phyloP scores from a whole-genome alignment of 2,329 filamentous ascomycete genomes.

The Cylindrodendrum hubeiense region DNA sequence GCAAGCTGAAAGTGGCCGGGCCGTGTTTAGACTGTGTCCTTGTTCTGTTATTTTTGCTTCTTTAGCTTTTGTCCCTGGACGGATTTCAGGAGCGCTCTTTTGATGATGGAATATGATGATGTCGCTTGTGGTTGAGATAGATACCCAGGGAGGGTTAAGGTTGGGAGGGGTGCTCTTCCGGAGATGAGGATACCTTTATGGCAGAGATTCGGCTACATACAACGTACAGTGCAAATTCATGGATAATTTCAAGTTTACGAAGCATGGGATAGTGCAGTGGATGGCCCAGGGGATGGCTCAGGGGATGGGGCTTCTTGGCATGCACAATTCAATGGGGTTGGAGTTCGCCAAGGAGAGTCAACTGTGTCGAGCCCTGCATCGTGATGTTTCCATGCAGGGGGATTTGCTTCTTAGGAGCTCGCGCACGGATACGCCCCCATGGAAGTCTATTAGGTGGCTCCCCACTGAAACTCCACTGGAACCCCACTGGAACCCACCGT shows the following conservation, averaged over 20 bases:
- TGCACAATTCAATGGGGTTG: neutral
- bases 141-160: conserved; percentile 17
- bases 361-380: neutral
- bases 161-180: neutral
- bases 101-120: conserved; percentile 14
- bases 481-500: neutral
- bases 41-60: neutral
- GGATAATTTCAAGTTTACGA: conserved; percentile 2
- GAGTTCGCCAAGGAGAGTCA: neutral
- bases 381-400: neutral
- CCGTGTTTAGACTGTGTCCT: conserved; percentile 1
- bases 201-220: neutral
- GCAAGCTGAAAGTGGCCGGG: conserved; percentile 1
- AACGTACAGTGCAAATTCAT: neutral
- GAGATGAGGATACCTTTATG: neutral
- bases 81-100: conserved; percentile 10
- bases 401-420: neutral
- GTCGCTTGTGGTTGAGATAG: conserved; percentile 15
- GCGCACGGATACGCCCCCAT: conserved; percentile 13
- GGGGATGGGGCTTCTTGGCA: neutral
- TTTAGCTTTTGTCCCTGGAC: neutral
- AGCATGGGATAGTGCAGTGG: too few species aligned
- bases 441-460: conserved; percentile 17
- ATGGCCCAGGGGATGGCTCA: too few species aligned
- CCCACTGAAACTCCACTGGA: neutral